These are phyloP conservation scores for Sequoiadendron giganteum DNA, from an alignment of 75 land plant species.

Conservation along the genomic window DNA sequence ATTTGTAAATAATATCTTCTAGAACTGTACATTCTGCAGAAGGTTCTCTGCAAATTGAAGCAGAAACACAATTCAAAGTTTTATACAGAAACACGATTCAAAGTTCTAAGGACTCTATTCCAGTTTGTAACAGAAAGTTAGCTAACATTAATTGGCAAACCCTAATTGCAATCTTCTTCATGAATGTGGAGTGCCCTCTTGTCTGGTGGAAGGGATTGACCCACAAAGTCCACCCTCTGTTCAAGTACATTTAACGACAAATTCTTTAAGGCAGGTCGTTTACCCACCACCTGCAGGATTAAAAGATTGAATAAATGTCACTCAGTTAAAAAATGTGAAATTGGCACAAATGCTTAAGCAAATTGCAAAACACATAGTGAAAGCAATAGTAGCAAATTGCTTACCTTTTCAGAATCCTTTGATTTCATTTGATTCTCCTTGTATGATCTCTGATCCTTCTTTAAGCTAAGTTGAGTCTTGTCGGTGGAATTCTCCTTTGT, in stretches of 20 bases:
- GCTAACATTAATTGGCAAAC: background rate
- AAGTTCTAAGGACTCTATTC: background rate
- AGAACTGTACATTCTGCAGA: background rate
- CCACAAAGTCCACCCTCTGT: background rate
- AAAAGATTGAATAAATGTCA: background rate
- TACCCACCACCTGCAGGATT: background rate
- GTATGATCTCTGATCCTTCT: background rate
- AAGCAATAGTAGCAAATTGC: background rate
- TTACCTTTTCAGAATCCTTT: conserved; percentile 10
- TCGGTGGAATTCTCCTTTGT: conserved; percentile 8
- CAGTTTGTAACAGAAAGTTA: background rate
- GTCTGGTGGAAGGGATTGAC: background rate
- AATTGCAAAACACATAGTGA: background rate
- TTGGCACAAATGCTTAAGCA: background rate
- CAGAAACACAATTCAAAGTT: background rate
- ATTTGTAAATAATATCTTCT: background rate
- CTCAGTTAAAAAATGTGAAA: background rate
- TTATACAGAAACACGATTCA: no score
- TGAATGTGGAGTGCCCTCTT: background rate
- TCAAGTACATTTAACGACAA: conserved; percentile 9
- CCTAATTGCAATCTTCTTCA: conserved; percentile 7
- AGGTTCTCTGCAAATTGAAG: background rate
- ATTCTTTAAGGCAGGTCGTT: conserved; percentile 3
- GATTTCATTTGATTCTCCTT: conserved; percentile 4
- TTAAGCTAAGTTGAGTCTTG: background rate